These are phyloP conservation scores for Pulveroboletus sp. DNA, from an alignment of 768 basidiomycete species.

Conservation along the genomic window DNA sequence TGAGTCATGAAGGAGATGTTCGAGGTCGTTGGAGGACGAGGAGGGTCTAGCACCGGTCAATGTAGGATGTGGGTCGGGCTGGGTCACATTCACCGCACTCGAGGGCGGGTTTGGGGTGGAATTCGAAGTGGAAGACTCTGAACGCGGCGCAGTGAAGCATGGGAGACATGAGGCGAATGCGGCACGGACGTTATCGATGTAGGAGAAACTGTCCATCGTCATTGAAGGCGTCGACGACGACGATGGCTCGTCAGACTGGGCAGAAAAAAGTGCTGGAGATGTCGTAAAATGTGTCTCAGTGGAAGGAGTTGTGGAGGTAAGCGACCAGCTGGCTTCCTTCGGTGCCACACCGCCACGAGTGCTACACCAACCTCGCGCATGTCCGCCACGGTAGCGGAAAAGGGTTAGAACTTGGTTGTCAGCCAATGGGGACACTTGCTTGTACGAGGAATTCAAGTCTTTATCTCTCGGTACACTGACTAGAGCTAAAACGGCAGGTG, in stretches of 20 bases:
- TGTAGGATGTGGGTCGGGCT: constrained; percentile 29
- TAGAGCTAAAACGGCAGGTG: too few species aligned
- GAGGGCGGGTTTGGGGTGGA: constrained; percentile 1
- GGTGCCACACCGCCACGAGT: too few species aligned
- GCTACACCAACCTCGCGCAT: too few species aligned
- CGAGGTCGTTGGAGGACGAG: constrained; percentile 37
- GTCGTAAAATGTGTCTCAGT: not conserved
- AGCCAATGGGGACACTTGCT: too few species aligned
- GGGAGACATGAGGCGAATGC: constrained; percentile 56
- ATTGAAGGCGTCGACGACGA: not conserved
- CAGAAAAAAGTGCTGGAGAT: not conserved
- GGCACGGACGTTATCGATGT: constrained; percentile 56
- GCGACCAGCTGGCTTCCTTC: too few species aligned
- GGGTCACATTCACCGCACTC: constrained; percentile 2
- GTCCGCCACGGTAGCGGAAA: too few species aligned
- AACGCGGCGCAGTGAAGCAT: constrained; percentile 45
- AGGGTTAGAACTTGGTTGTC: too few species aligned
- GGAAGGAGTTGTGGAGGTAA: not conserved
- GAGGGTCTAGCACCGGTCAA: constrained; percentile 13
- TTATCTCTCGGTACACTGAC: too few species aligned
- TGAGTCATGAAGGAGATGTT: constrained; percentile 45
- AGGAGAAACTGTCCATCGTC: constrained; percentile 49
- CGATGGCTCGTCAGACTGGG: not conserved
- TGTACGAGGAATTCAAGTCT: too few species aligned
- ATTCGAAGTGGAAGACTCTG: constrained; percentile 18